Base-by-base conservation (phyloP, 2,329 filamentous ascomycete genomes). In the Rosellinia necatrix region DNA sequence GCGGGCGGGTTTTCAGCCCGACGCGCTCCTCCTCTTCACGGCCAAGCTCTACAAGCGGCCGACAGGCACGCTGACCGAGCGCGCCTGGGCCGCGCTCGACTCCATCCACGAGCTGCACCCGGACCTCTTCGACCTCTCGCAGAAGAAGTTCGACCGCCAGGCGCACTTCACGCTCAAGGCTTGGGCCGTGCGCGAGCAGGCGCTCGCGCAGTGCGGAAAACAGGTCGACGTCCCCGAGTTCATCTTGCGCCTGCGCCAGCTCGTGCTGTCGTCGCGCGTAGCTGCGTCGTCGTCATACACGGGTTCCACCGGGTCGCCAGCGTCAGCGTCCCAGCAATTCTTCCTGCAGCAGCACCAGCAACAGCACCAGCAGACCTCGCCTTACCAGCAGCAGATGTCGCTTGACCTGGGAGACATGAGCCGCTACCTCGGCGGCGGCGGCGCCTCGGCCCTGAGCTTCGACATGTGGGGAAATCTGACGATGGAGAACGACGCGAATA, bases 391-490 rank as follows among this genome's bases (percentile, higher is more conserved):
- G 21, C 54, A 52, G 37, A 19, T 49, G 41, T 25, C 53, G 21
- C 27, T 49, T 4, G 60, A 58, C 9, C 30, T 49, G 2, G 47
- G 32, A 2, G 53, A 58, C 15, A 43, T 59, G 29, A 57, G 34
- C n/a, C 52, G 49, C 25, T 59, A 41, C 19, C 44, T 63, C 1
- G 56, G 22, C 4, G 40, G 48, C 24, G 12, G 29, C 10, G 50
- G 50, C 17, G 30, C 40, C 13, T 13, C 49, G 12, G 56, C 32
- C 25, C 32, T 59, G 19, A 50, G 22, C 32, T n/a, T 59, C 12
- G 61, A 61, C 32, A 63, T 63, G 56, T 63, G 58, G 61, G 61
- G 55, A 7, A 58, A 58, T 21, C 15, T 61, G 27, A 30, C 40
- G 35, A 55, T 56, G 46, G 58, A 60, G 35, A 32, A 46, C 2